Percentiles rank a stretch among this genome's conserved stretches.
These are phyloP conservation scores for Carex pumila DNA, from an alignment of 176 grass and related monocot genomes.

Conservation along the genomic window DNA sequence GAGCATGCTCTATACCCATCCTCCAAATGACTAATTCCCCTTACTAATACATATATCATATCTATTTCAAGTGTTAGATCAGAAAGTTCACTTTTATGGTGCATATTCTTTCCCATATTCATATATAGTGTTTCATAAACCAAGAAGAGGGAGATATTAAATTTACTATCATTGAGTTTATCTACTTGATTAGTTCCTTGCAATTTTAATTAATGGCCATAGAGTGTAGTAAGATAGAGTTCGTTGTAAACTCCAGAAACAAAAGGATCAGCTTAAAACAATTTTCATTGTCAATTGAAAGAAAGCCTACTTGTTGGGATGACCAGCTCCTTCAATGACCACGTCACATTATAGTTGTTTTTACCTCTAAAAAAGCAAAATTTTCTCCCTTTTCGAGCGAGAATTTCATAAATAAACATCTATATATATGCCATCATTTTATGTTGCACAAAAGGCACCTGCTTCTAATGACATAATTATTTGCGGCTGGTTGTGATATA, in stretches of 20 bases:
- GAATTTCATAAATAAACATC: background rate
- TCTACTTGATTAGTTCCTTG: background rate
- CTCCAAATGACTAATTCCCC: background rate
- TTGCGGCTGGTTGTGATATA: background rate
- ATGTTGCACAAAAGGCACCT: background rate
- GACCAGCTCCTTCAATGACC: background rate
- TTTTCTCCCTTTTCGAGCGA: background rate
- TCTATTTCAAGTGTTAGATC: background rate
- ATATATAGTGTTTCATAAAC: background rate
- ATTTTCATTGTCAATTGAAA: background rate
- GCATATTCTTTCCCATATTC: no score
- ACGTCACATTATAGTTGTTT: background rate
- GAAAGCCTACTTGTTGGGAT: background rate
- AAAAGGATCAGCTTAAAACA: background rate
- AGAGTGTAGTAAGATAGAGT: background rate
- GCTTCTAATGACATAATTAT: background rate
- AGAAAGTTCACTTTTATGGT: no score
- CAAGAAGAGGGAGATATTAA: background rate
- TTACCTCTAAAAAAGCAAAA: background rate
- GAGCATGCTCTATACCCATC: background rate
- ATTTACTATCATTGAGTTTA: background rate
- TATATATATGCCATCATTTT: background rate
- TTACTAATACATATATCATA: background rate
- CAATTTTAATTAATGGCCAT: background rate
- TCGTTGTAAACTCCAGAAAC: background rate